Evolutionary conservation across 2,329 filamentous ascomycete species (phyloP).

Genomic region (Whalleya microplaca): DNA sequence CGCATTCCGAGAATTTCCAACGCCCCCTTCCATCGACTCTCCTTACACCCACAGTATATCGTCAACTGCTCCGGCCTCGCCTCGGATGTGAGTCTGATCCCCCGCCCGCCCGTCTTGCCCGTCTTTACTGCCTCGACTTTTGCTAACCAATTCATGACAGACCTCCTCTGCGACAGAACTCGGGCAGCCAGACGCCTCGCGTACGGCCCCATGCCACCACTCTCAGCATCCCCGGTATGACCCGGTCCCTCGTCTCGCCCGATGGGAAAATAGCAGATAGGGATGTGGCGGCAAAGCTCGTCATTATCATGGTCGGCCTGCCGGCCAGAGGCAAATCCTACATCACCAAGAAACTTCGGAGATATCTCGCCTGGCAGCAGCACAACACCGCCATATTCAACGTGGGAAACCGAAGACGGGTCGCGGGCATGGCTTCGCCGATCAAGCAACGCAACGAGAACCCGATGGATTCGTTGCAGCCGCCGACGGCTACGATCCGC

Average conservation of each 20-base stretch:
- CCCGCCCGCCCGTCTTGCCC: neutral
- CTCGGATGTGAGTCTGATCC: slow-evolving; percentile 57
- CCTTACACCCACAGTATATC: slow-evolving; percentile 60
- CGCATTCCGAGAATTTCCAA: slow-evolving; percentile 37
- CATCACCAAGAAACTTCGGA: slow-evolving; percentile 95
- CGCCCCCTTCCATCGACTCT: slow-evolving; percentile 50
- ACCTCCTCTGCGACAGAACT: slow-evolving; percentile 71
- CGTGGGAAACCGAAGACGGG: slow-evolving; percentile 86
- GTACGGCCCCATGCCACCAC: slow-evolving; percentile 86
- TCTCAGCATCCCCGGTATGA: slow-evolving; percentile 95
- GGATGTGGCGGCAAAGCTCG: slow-evolving; percentile 93
- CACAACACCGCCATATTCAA: slow-evolving; percentile 97
- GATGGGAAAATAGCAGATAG: slow-evolving; percentile 92
- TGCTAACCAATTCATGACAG: slow-evolving; percentile 45
- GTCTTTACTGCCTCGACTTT: neutral
- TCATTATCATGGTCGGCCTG: slow-evolving; percentile 97
- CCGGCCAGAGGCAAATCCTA: slow-evolving; percentile 97
- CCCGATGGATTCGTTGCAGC: slow-evolving; percentile 49
- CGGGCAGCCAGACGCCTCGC: slow-evolving; percentile 75
- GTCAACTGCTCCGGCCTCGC: slow-evolving; percentile 62
- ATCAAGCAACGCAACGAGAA: slow-evolving; percentile 40
- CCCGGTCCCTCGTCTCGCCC: slow-evolving; percentile 90
- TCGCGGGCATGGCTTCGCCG: slow-evolving; percentile 60
- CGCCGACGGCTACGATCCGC: slow-evolving; percentile 60
- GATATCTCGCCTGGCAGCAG: slow-evolving; percentile 96